phyloP scores from a whole-genome alignment of 257 asterid genomes.

The Solanum pennellii region DNA sequence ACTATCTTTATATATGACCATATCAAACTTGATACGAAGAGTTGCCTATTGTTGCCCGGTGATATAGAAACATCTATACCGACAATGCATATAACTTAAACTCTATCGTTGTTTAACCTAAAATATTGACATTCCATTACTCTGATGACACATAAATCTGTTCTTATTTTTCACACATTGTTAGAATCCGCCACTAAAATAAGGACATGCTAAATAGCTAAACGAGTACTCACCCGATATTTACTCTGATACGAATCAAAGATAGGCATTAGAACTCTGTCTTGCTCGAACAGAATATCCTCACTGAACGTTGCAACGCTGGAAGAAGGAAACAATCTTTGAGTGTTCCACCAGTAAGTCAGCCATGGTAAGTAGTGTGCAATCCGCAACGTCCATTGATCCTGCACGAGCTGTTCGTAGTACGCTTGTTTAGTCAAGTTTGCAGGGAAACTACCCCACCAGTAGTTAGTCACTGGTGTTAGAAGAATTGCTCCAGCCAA shows the following conservation, averaged over 20 bases:
- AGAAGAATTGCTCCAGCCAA: constrained; percentile 75
- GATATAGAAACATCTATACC: background rate
- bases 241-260: background rate
- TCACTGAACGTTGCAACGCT: constrained; percentile 23
- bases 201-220: background rate
- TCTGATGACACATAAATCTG: too few species aligned
- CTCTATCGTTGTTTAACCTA: background rate
- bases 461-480: constrained; percentile 65
- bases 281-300: constrained; percentile 31
- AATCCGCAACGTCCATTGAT: constrained; percentile 80
- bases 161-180: background rate
- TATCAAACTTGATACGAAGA: background rate
- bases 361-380: constrained; percentile 77
- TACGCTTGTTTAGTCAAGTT: constrained; percentile 49
- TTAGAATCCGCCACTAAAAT: background rate
- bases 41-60: background rate
- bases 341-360: constrained; percentile 92
- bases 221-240: constrained; percentile 1
- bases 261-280: constrained; percentile 33
- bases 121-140: too few species aligned
- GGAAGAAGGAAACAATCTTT: constrained; percentile 43
- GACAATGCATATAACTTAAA: background rate
- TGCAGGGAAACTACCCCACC: constrained; percentile 84
- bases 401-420: constrained; percentile 31
- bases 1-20: background rate